Conservation (phyloP, 2,329 filamentous ascomycete genomes). For the Aphanocladium album region DNA sequence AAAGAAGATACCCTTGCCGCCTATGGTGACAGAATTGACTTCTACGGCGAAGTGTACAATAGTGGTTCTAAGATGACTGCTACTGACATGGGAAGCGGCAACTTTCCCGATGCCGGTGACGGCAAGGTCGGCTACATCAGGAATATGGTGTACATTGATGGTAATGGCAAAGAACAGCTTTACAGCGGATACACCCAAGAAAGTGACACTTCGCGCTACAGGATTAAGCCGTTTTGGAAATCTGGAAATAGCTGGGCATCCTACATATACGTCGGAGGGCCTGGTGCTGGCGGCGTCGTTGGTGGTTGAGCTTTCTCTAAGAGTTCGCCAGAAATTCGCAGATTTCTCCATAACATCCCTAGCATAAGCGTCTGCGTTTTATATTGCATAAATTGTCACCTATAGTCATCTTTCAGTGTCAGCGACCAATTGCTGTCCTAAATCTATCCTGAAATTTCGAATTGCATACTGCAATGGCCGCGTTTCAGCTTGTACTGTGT, state of each 20-base stretch:
- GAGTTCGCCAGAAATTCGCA: background rate
- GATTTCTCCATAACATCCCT: background rate
- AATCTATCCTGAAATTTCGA: no score
- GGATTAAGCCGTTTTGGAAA: constrained; percentile 13
- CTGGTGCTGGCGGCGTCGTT: constrained; percentile 18
- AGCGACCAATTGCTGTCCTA: no score
- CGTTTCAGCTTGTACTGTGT: no score
- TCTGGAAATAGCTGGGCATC: constrained; percentile 17
- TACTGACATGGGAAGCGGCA: constrained; percentile 21
- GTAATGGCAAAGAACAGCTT: background rate
- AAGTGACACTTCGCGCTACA: constrained; percentile 16
- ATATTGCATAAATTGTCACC: background rate
- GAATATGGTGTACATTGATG: constrained; percentile 17
- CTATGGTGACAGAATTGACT: constrained; percentile 15
- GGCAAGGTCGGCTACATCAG: constrained; percentile 17
- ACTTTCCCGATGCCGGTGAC: constrained; percentile 18
- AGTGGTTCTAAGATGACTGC: constrained; percentile 15
- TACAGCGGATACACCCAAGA: constrained; percentile 12
- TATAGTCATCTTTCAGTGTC: background rate
- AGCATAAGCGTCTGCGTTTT: background rate
- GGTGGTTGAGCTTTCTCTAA: constrained; percentile 12
- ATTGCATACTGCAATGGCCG: no score
- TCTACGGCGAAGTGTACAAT: constrained; percentile 21
- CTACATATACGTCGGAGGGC: constrained; percentile 18
- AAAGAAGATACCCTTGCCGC: constrained; percentile 12